These are phyloP conservation scores for Stemphylium vesicarium DNA, from an alignment of 2,329 filamentous ascomycete genomes.

Conservation along the genomic window DNA sequence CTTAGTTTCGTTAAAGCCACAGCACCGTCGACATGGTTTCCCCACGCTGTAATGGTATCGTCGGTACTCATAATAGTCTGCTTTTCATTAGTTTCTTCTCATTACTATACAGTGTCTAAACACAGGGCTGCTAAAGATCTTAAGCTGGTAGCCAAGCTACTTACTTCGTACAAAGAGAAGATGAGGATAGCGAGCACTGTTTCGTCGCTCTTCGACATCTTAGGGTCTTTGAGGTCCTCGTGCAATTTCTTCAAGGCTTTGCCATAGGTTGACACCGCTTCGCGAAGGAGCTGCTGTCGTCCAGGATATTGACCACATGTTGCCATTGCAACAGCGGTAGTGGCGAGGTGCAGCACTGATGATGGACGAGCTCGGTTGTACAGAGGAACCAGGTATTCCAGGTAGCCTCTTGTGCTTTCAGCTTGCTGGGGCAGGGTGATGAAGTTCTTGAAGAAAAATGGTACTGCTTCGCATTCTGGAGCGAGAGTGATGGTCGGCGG, in stretches of 20 bases:
- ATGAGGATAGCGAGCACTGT: slow-evolving; percentile 49
- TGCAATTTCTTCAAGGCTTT: slow-evolving; percentile 48
- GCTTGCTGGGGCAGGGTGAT: slow-evolving; percentile 47
- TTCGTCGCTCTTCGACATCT: slow-evolving; percentile 46
- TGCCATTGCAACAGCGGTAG: slow-evolving; percentile 48
- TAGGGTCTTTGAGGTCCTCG: slow-evolving; percentile 45
- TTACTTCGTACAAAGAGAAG: slow-evolving; percentile 52
- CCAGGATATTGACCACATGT: slow-evolving; percentile 49
- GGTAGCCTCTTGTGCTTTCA: slow-evolving; percentile 47
- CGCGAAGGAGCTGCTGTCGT: slow-evolving; percentile 38
- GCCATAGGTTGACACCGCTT: slow-evolving; percentile 47
- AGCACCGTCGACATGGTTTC: slow-evolving; percentile 50
- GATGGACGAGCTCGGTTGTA: slow-evolving; percentile 44
- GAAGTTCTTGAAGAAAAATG: slow-evolving; percentile 53
- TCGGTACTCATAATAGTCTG: slow-evolving; percentile 49
- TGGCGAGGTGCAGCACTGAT: slow-evolving; percentile 50
- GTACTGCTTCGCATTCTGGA: slow-evolving; percentile 47
- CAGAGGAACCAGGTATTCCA: slow-evolving; percentile 48
- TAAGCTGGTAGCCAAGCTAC: slow-evolving; percentile 27
- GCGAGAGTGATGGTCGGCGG: slow-evolving; percentile 37
- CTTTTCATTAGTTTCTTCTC: slow-evolving; percentile 18
- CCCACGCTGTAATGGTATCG: slow-evolving; percentile 48
- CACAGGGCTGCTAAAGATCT: slow-evolving; percentile 23
- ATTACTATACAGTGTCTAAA: slow-evolving; percentile 1
- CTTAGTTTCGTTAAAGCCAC: slow-evolving; percentile 49